Percentiles rank a stretch among this genome's conserved stretches.
Evolutionary conservation across 164 flowering plant genomes (phyloP).

Genomic region (Nymphaea thermarum): DNA sequence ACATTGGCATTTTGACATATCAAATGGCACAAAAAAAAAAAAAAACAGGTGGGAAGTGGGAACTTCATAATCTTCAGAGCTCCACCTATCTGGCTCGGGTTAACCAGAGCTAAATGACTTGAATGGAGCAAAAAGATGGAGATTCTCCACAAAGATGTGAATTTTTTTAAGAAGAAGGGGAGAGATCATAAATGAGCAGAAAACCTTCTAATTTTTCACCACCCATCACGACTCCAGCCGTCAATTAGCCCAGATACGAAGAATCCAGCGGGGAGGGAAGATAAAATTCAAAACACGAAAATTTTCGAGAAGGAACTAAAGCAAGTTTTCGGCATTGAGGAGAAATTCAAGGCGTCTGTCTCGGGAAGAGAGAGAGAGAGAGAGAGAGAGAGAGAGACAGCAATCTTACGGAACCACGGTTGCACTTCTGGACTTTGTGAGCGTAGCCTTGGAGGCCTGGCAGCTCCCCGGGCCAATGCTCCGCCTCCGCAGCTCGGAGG

Average conservation of each 20-base stretch:
- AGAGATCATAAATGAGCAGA: no score
- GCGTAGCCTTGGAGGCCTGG: constrained; percentile 1
- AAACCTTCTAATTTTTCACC: neutral
- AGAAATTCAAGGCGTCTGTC: neutral
- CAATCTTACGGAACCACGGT: constrained; percentile 12
- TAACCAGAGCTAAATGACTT: neutral
- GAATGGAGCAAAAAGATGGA: neutral
- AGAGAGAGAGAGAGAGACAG: no score
- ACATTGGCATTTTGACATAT: no score
- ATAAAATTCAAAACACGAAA: neutral
- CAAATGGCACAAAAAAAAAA: neutral
- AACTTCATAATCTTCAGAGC: neutral
- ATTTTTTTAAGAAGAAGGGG: no score
- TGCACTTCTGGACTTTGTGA: constrained; percentile 8
- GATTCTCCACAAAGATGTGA: neutral
- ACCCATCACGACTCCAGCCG: neutral
- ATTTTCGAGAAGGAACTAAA: neutral
- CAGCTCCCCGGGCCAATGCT: neutral
- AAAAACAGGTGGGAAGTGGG: neutral
- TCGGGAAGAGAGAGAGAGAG: neutral
- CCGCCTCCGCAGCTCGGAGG: neutral
- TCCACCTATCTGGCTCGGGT: neutral
- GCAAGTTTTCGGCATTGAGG: neutral
- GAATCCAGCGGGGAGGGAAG: neutral
- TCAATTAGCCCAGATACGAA: neutral